Conservation (phyloP, 2,329 filamentous ascomycete genomes). For the Pseudogymnoascus destructans region DNA sequence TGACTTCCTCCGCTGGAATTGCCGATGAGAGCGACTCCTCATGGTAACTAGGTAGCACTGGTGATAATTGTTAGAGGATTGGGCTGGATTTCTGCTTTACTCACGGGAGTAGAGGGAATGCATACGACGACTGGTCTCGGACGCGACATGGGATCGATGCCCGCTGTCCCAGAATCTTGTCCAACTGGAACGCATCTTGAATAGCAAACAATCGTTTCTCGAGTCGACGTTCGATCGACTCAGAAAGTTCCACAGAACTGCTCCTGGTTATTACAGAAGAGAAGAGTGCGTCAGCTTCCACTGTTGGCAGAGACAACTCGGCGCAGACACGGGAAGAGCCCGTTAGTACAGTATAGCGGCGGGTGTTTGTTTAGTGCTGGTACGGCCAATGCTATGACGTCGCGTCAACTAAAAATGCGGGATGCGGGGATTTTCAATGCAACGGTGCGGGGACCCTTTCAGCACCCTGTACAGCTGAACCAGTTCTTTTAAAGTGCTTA, state of each 20-base stretch:
- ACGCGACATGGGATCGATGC: constrained; percentile 4
- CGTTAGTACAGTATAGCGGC: background rate
- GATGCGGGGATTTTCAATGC: constrained; percentile 1
- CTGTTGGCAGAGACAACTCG: background rate
- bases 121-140: constrained; percentile 3
- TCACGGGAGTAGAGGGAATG: background rate
- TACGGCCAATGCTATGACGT: constrained; percentile 1
- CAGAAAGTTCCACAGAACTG: background rate
- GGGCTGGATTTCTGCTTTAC: background rate
- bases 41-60: constrained; percentile 54
- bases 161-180: background rate
- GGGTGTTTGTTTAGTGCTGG: background rate
- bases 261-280: background rate
- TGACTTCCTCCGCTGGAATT: constrained; percentile 67
- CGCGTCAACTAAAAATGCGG: background rate
- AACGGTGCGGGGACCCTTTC: background rate
- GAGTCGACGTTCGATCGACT: background rate
- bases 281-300: background rate
- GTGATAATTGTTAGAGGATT: background rate
- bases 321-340: background rate
- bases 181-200: background rate
- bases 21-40: constrained; percentile 48
- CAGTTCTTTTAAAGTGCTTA: background rate
- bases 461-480: background rate
- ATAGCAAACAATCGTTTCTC: background rate